Evolutionary conservation across 2,329 filamentous ascomycete genomes (phyloP).

Genomic region (Cladosporium phlei): DNA sequence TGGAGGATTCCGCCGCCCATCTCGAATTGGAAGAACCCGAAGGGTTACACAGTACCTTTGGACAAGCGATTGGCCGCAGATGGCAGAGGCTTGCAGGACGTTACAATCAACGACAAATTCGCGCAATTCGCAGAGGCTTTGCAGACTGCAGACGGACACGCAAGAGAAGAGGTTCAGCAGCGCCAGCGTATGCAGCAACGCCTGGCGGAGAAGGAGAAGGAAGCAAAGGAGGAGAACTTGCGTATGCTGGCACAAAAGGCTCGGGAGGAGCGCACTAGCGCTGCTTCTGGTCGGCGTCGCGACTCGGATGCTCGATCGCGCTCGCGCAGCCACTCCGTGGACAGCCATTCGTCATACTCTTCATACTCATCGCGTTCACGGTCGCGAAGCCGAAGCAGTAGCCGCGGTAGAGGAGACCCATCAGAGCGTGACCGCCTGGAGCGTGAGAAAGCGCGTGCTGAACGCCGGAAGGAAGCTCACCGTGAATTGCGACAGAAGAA

Average conservation of each 20-base stretch:
- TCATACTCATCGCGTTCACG: slow-evolving; percentile 35
- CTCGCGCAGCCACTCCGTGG: slow-evolving; percentile 28
- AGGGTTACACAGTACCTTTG: slow-evolving; percentile 92
- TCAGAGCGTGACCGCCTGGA: slow-evolving; percentile 52
- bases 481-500: slow-evolving; percentile 85
- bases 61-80: slow-evolving; percentile 95
- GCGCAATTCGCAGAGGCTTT: slow-evolving; percentile 92
- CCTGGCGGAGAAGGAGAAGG: slow-evolving; percentile 92
- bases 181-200: slow-evolving; percentile 92
- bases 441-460: slow-evolving; percentile 70
- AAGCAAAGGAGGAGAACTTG: slow-evolving; percentile 87
- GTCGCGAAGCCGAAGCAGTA: slow-evolving; percentile 20
- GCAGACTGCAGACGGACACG: slow-evolving; percentile 90
- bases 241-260: slow-evolving; percentile 86
- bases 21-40: slow-evolving; percentile 99
- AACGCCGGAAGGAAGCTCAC: slow-evolving; percentile 76
- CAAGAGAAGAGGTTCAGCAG: slow-evolving; percentile 90
- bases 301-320: slow-evolving; percentile 18
- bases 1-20: slow-evolving; percentile 90
- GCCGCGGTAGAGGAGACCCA: slow-evolving; percentile 52
- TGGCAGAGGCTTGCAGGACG: slow-evolving; percentile 83
- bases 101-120: slow-evolving; percentile 97
- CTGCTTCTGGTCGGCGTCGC: slow-evolving; percentile 47
- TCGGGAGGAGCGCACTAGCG: slow-evolving; percentile 60
- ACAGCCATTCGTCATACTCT: slow-evolving; percentile 35